phyloP scores from a whole-genome alignment of 2,329 filamentous ascomycete species.

The Alternaria atra region DNA sequence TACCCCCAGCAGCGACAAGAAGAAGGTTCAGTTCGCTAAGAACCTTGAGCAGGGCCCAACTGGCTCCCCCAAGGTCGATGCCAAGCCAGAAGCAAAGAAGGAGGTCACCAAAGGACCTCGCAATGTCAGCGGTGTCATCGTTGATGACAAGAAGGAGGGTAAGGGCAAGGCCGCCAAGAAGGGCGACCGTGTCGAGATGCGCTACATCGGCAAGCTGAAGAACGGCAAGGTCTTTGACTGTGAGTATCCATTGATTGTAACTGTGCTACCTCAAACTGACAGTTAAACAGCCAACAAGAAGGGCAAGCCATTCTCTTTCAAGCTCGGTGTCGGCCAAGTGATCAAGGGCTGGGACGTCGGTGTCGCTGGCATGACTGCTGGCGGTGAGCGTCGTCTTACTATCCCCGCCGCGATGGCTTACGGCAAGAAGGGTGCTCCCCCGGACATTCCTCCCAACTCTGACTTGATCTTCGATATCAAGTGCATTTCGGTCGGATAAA shows the following conservation, averaged over 20 bases:
- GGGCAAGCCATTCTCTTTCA: constrained; percentile 96
- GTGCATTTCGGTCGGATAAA: constrained; percentile 59
- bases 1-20: constrained; percentile 64
- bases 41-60: constrained; percentile 97
- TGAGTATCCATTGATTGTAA: constrained; percentile 59
- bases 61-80: constrained; percentile 58
- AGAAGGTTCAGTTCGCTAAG: constrained; percentile 99
- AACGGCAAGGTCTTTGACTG: constrained; percentile 96
- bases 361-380: constrained; percentile 88
- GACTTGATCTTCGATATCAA: constrained; percentile 85
- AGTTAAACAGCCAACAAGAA: constrained; percentile 90
- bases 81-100: constrained; percentile 58
- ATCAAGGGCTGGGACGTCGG: constrained; percentile 99
- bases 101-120: constrained; percentile 69
- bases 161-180: constrained; percentile 86
- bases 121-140: constrained; percentile 84
- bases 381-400: constrained; percentile 90
- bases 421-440: constrained; percentile 76
- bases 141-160: constrained; percentile 95
- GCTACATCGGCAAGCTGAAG: constrained; percentile 95
- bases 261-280: constrained; percentile 26
- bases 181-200: constrained; percentile 89
- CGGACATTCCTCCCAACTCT: constrained; percentile 91
- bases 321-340: constrained; percentile 91
- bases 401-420: constrained; percentile 90